Percentiles rank a stretch among this genome's conserved stretches.
phyloP scores from a whole-genome alignment of 345 rosid species.

The Cardiospermum halicacabum region DNA sequence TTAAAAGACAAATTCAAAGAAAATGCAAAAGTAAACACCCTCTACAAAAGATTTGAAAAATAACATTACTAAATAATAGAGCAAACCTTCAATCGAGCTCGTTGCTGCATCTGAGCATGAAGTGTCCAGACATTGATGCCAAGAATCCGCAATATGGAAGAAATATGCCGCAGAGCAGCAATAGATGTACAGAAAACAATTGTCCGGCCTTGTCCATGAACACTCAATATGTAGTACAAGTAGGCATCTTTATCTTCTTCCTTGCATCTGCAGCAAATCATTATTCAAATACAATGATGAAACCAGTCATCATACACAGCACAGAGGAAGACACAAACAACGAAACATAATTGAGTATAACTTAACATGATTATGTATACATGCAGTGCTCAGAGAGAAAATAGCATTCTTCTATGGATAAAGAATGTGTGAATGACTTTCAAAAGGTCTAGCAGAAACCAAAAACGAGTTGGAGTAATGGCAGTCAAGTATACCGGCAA shows the following conservation, averaged over 20 bases:
- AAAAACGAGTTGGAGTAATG: not conserved
- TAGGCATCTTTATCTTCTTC: conserved; percentile 91
- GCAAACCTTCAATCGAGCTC: conserved; percentile 86
- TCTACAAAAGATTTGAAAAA: not conserved
- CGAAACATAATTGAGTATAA: not conserved
- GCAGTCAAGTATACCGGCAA: not conserved
- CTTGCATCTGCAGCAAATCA: conserved; percentile 53
- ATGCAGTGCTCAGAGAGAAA: no score
- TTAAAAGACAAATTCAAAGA: not conserved
- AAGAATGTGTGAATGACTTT: not conserved
- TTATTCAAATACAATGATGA: conserved; percentile 14
- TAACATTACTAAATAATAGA: not conserved
- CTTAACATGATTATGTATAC: not conserved
- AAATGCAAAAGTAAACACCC: not conserved
- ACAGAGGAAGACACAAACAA: not conserved
- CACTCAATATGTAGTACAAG: conserved; percentile 77
- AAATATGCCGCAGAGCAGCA: conserved; percentile 86
- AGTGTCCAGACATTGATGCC: conserved; percentile 67
- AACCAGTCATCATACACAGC: not conserved
- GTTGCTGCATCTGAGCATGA: conserved; percentile 94
- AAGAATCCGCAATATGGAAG: conserved; percentile 72
- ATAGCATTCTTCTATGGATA: no score
- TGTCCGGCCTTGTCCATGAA: conserved; percentile 91
- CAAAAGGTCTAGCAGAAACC: not conserved
- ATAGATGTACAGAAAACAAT: conserved; percentile 95